Evolutionary conservation across 192 early-diverging fungal genomes (phyloP).

Genomic region (Mortierella hygrophila): DNA sequence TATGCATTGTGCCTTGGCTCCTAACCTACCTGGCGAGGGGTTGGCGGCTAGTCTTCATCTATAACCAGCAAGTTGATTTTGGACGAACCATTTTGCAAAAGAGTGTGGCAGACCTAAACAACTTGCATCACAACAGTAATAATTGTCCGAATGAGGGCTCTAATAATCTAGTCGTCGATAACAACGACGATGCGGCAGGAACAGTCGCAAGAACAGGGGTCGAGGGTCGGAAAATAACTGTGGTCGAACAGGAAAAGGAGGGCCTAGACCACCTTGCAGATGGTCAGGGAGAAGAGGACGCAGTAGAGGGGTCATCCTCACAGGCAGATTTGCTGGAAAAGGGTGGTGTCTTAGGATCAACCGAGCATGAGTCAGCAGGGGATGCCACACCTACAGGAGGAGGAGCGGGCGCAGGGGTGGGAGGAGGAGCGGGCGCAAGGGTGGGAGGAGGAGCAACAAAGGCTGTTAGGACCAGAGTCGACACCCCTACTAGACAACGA

Average conservation of each 20-base stretch:
- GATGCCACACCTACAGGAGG: neutral
- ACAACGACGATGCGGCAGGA: neutral
- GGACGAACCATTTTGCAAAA: slow-evolving; percentile 24
- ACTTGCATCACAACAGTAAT: slow-evolving; percentile 5
- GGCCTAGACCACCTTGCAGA: neutral
- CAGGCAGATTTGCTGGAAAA: neutral
- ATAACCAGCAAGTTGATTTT: slow-evolving; percentile 50
- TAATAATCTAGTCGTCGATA: neutral
- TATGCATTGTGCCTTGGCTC: slow-evolving; percentile 49
- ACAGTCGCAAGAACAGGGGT: neutral
- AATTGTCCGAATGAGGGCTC: neutral
- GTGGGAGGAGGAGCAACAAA: neutral
- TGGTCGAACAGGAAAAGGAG: neutral
- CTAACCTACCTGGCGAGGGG: slow-evolving; percentile 48
- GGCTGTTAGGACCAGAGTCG: neutral
- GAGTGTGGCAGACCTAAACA: neutral
- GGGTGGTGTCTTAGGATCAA: neutral
- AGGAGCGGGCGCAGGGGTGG: neutral
- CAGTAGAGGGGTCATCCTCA: neutral
- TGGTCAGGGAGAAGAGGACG: neutral
- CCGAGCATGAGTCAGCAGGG: neutral
- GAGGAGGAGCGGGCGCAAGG: neutral
- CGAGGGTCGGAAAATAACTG: neutral
- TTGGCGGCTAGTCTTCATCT: slow-evolving; percentile 49
- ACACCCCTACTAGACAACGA: neutral